Evolutionary conservation across 192 early-diverging fungal species (phyloP).

Genomic region (Podila horticola): DNA sequence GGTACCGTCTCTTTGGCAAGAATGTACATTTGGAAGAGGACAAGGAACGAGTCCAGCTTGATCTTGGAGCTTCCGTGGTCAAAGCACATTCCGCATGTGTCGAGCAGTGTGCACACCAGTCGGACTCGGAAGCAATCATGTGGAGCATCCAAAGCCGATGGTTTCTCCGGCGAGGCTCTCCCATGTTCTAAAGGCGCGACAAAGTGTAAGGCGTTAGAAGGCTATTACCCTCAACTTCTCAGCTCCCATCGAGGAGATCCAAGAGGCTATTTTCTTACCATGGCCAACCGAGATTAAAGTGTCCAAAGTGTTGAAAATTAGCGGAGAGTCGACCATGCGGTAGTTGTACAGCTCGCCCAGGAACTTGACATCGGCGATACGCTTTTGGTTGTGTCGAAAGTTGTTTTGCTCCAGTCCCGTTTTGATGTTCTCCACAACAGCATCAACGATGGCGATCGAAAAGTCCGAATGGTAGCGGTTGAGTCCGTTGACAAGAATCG

Average conservation of each 20-base stretch:
- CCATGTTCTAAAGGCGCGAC: slow-evolving; percentile 52
- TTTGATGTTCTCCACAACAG: slow-evolving; percentile 85
- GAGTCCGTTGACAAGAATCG: slow-evolving; percentile 82
- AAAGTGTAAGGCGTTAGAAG: background rate
- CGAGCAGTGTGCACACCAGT: slow-evolving; percentile 85
- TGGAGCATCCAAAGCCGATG: slow-evolving; percentile 77
- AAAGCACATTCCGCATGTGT: slow-evolving; percentile 89
- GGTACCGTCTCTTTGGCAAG: slow-evolving; percentile 83
- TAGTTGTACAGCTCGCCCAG: slow-evolving; percentile 94
- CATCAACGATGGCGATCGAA: slow-evolving; percentile 88
- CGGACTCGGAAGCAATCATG: slow-evolving; percentile 95
- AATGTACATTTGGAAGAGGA: slow-evolving; percentile 92
- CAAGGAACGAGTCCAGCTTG: slow-evolving; percentile 78
- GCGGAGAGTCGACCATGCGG: slow-evolving; percentile 79
- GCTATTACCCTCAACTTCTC: background rate
- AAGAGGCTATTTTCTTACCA: slow-evolving; percentile 53
- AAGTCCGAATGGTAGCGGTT: slow-evolving; percentile 87
- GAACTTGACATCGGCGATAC: slow-evolving; percentile 84
- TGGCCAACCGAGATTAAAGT: slow-evolving; percentile 88
- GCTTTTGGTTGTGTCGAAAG: slow-evolving; percentile 92
- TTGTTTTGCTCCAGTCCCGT: slow-evolving; percentile 93
- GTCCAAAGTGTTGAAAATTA: slow-evolving; percentile 90
- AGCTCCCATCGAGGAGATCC: background rate
- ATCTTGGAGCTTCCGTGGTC: slow-evolving; percentile 71
- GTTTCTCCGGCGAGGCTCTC: slow-evolving; percentile 62